Evolutionary conservation across 352 stramenopile species (phyloP).

Genomic region (Peronospora destructor): DNA sequence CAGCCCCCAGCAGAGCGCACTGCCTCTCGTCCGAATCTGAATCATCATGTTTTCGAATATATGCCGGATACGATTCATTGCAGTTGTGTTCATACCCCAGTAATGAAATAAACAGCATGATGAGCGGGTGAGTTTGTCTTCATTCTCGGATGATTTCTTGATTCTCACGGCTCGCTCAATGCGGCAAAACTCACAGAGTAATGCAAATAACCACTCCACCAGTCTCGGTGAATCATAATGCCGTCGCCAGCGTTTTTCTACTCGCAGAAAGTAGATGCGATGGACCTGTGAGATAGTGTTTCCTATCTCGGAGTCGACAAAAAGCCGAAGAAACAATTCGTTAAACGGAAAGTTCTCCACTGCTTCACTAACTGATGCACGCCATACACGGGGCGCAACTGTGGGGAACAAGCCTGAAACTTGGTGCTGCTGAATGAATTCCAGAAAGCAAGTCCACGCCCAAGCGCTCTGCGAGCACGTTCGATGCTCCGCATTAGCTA

Average conservation of each 20-base stretch:
- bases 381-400: slow-evolving; percentile 52
- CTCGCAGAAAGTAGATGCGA: slow-evolving; percentile 46
- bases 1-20: slow-evolving; percentile 57
- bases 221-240: slow-evolving; percentile 58
- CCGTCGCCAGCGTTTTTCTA: slow-evolving; percentile 38
- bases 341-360: slow-evolving; percentile 40
- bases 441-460: slow-evolving; percentile 40
- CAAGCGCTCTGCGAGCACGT: slow-evolving; percentile 26
- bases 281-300: slow-evolving; percentile 70
- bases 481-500: slow-evolving; percentile 11
- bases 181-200: slow-evolving; percentile 59
- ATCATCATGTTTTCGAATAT: slow-evolving; percentile 64
- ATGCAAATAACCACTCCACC: slow-evolving; percentile 67
- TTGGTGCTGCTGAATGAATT: slow-evolving; percentile 59
- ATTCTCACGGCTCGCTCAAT: slow-evolving; percentile 36
- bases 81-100: slow-evolving; percentile 52
- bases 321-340: slow-evolving; percentile 54
- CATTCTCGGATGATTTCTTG: slow-evolving; percentile 3
- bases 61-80: slow-evolving; percentile 44
- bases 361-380: slow-evolving; percentile 28
- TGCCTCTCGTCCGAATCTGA: slow-evolving; percentile 41
- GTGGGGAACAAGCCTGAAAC: slow-evolving; percentile 21
- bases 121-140: not conserved
- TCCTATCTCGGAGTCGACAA: slow-evolving; percentile 62
- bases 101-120: slow-evolving; percentile 65